Evolutionary conservation across 78 protist species (phyloP), one percentile per base, ranked within the genome.

Genomic region (Salpingoeca rosetta): DNA sequence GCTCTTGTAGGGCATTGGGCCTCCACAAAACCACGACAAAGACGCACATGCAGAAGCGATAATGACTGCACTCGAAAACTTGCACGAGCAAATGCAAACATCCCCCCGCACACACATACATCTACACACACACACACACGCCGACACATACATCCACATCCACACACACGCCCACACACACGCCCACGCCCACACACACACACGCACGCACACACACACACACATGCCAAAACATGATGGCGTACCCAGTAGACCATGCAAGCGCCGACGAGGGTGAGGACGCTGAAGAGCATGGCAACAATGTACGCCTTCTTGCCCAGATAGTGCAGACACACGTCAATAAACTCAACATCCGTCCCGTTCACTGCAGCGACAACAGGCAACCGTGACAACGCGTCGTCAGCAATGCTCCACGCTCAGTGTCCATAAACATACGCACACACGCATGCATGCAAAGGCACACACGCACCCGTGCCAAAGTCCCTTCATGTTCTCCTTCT

Each of bases 161-260:
- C n/a, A n/a, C n/a, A n/a, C n/a, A n/a, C n/a, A n/a, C n/a, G n/a
- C n/a, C n/a, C n/a, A n/a, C n/a, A n/a, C n/a, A n/a, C n/a, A n/a
- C n/a, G n/a, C n/a, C n/a, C n/a, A n/a, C n/a, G n/a, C n/a, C n/a
- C n/a, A n/a, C n/a, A n/a, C n/a, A n/a, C 40, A 37, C 83, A 80
- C 40, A 80, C 83, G 25, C 24, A 80, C 83, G 39, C 35, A 37
- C 83, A 80, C 40, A 81, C 40, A 44, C 84, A 11, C 28, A 0
- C 27, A 81, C 40, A 44, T 45, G 39, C 40, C 0, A 22, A 44
- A 0, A 81, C 84, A 81, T 1, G 76, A 28, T 35, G 38, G 81
- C 38, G 84, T 1, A 80, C 83, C 87, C 86, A 83, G 44, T 88
- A 88, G 40, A 73, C 90, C 22, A 88, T 12, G 44, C 40, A 1